Conservation (phyloP, 805 yeast species). For the Starmerella apis region DNA sequence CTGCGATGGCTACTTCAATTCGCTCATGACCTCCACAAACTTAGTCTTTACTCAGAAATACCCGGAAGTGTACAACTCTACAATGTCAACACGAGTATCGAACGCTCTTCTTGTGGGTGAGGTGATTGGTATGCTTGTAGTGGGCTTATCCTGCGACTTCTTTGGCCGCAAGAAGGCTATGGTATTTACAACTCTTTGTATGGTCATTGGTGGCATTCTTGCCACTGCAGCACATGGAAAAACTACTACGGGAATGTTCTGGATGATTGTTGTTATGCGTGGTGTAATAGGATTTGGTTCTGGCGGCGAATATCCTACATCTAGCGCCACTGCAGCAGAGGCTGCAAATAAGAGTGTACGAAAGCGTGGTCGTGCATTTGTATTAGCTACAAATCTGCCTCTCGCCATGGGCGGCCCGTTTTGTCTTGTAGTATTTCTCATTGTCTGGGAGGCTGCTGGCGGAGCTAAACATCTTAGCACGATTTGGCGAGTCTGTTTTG, state of each 20-base stretch:
- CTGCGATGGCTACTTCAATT: constrained; percentile 70
- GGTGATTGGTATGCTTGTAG: constrained; percentile 55
- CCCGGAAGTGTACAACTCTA: constrained; percentile 37
- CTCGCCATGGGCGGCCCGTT: constrained; percentile 71
- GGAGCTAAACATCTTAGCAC: constrained; percentile 36
- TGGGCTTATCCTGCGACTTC: constrained; percentile 57
- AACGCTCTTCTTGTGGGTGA: constrained; percentile 61
- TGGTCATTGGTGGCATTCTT: constrained; percentile 53
- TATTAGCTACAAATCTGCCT: constrained; percentile 62
- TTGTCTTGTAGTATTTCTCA: constrained; percentile 54
- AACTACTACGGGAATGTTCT: constrained; percentile 51
- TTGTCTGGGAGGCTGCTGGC: constrained; percentile 52
- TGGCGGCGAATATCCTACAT: constrained; percentile 68
- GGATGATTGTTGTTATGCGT: constrained; percentile 65
- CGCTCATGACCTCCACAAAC: constrained; percentile 61
- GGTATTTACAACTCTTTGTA: constrained; percentile 48
- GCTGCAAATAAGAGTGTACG: constrained; percentile 46
- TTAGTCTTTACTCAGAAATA: constrained; percentile 42
- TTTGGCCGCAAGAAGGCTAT: constrained; percentile 61
- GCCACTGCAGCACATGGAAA: constrained; percentile 65
- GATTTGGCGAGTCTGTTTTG: constrained; percentile 63
- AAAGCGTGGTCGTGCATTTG: constrained; percentile 51
- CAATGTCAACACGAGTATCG: constrained; percentile 54
- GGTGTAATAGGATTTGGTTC: constrained; percentile 72
- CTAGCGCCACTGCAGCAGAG: constrained; percentile 58